Percentiles rank a stretch among this genome's conserved stretches.
phyloP scores from a whole-genome alignment of 192 early-diverging fungal species.

The Podochytrium sp. region DNA sequence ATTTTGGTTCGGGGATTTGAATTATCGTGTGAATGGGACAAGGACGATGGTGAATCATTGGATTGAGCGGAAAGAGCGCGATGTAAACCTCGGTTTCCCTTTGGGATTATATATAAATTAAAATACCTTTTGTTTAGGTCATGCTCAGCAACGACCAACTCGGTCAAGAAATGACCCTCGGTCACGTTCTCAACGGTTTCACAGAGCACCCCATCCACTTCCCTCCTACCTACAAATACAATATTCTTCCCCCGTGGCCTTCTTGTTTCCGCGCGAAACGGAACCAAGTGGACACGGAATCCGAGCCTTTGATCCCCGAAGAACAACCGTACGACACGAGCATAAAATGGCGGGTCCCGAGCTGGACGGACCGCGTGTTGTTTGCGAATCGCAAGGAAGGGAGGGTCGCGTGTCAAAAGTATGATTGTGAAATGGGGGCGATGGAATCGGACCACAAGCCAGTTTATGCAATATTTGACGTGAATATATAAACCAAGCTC shows the following conservation, averaged over 20 bases:
- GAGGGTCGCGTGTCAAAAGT: background rate
- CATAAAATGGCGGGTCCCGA: slow-evolving; percentile 89
- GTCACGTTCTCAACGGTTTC: slow-evolving; percentile 75
- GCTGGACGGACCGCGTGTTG: slow-evolving; percentile 93
- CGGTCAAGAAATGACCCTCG: slow-evolving; percentile 35
- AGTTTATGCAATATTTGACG: slow-evolving; percentile 29
- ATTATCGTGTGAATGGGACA: slow-evolving; percentile 84
- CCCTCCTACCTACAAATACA: slow-evolving; percentile 96
- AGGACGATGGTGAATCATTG: slow-evolving; percentile 46
- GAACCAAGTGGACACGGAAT: background rate
- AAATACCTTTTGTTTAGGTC: slow-evolving; percentile 24
- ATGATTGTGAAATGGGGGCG: slow-evolving; percentile 7
- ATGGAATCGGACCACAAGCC: slow-evolving; percentile 33
- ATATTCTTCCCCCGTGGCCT: slow-evolving; percentile 37
- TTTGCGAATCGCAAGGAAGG: background rate
- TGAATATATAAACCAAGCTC: background rate
- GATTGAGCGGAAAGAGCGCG: slow-evolving; percentile 50
- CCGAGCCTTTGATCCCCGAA: too few relatives aligned
- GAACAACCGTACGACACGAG: slow-evolving; percentile 77
- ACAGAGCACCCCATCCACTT: slow-evolving; percentile 76
- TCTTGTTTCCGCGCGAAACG: background rate
- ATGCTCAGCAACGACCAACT: slow-evolving; percentile 53
- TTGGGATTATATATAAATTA: background rate
- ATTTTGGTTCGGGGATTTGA: slow-evolving; percentile 90
- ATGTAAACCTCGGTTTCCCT: background rate